Conservation (phyloP, 331 rosid species). For the Malus hybrid region DNA sequence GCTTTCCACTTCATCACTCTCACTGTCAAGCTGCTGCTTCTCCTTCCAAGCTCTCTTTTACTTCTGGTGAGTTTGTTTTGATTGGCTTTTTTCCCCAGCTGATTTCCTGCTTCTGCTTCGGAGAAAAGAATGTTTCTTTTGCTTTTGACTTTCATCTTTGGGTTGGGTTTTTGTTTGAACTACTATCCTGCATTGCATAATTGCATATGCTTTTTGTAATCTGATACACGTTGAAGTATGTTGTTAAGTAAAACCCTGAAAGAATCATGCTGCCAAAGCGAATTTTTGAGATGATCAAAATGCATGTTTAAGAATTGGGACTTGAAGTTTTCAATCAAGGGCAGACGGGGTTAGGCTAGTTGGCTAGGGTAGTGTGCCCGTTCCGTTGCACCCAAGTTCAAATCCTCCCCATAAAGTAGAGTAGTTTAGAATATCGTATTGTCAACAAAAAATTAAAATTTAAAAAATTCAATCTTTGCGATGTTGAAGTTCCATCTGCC, state of each 20-base stretch:
- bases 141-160: not conserved
- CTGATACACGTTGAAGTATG: not conserved
- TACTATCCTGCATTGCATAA: too few species aligned
- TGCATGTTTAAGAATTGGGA: not conserved
- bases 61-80: constrained; percentile 43
- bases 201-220: not conserved
- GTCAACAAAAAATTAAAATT: too few species aligned
- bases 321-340: not conserved
- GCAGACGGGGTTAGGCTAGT: too few species aligned
- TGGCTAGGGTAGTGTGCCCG: too few species aligned
- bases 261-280: not conserved
- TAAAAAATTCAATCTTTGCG: too few species aligned
- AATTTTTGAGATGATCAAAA: not conserved
- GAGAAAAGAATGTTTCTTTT: not conserved
- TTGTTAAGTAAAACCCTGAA: not conserved
- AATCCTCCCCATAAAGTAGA: too few species aligned
- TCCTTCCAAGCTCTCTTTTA: constrained; percentile 35
- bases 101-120: not conserved
- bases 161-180: too few species aligned
- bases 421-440: too few species aligned
- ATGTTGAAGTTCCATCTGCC: not conserved
- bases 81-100: not conserved
- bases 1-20: constrained; percentile 40
- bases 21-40: constrained; percentile 33
- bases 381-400: too few species aligned